Evolutionary conservation across 352 stramenopile genomes (phyloP), one percentile per base, ranked within the genome.

Genomic region (Phytophthora boehmeriae): DNA sequence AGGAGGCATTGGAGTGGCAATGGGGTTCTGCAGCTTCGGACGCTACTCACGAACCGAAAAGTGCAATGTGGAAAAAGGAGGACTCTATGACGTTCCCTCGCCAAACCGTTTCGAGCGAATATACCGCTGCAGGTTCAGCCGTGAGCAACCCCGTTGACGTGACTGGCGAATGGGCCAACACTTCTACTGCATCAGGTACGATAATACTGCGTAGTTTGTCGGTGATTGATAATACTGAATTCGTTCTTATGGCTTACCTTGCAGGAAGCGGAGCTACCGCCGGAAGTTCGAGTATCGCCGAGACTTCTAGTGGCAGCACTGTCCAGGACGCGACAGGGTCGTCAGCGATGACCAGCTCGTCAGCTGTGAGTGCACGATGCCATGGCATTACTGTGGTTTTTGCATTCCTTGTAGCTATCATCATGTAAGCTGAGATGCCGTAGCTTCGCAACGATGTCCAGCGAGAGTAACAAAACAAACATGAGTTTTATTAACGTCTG

Each of bases 1-100:
- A 74, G 13, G 50, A 74, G 14, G 73, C 61, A 9, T 62, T 93
- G 13, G 48, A 84, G 44, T 91, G 81, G 81, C 69, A 80, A 23
- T 91, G 79, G 79, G 81, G 81, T 1, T 76, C 77, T 9, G 72
- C 81, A 4, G 81, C 70, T 4, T 72, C 73, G 6, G 79, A 89
- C 36, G 63, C 56, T 4, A 77, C 63, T 1, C 59, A 77, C 30
- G 68, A 69, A 1, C 81, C 81, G 3, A 67, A 75, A 32, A 74
- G 78, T 14, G 61, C 60, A 13, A 76, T 75, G 52, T 90, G 81
- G 81, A 58, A 51, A 8, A 54, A 79, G 4, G 64, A 85, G 30
- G 78, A 90, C 19, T 53, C 72, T 11, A 28, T 84, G 14, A 84
- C 75, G 5, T 78, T 90, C 36, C 59, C 73, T 13, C 71, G 68